Conservation (phyloP, 306 rosid genomes). For the Vigna nakashimae region DNA sequence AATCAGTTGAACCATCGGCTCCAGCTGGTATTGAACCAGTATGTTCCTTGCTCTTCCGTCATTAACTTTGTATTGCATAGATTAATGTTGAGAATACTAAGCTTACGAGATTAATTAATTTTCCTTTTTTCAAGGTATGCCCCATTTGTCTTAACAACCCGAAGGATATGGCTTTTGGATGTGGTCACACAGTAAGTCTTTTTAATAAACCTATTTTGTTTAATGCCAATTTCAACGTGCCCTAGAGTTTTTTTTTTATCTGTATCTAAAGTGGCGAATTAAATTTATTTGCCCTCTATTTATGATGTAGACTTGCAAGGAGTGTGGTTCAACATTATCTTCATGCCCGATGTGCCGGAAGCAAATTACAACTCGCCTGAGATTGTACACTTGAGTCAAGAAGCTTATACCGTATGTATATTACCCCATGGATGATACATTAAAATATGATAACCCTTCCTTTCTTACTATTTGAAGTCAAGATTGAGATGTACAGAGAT, state of each 20-base stretch:
- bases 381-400: conserved; percentile 60
- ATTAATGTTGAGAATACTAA: conserved; percentile 32
- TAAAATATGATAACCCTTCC: not conserved
- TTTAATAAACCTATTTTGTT: conserved; percentile 30
- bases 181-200: conserved; percentile 88
- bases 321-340: conserved; percentile 70
- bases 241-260: not conserved
- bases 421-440: not conserved
- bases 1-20: conserved; percentile 55
- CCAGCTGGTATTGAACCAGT: conserved; percentile 66
- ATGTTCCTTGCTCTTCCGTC: conserved; percentile 35
- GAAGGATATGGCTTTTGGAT: conserved; percentile 97
- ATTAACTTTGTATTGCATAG: conserved; percentile 23
- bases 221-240: not conserved
- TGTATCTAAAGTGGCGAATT: no score
- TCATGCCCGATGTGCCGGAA: conserved; percentile 83
- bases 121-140: conserved; percentile 67
- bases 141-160: conserved; percentile 92
- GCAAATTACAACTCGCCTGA: conserved; percentile 76
- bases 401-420: not conserved
- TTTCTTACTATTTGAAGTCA: conserved; percentile 21
- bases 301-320: conserved; percentile 82
- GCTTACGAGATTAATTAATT: conserved; percentile 36
- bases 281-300: conserved; percentile 10
- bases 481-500: conserved; percentile 28